Conservation (phyloP, 495 filamentous ascomycete species). For the Hypoxylon rickii region DNA sequence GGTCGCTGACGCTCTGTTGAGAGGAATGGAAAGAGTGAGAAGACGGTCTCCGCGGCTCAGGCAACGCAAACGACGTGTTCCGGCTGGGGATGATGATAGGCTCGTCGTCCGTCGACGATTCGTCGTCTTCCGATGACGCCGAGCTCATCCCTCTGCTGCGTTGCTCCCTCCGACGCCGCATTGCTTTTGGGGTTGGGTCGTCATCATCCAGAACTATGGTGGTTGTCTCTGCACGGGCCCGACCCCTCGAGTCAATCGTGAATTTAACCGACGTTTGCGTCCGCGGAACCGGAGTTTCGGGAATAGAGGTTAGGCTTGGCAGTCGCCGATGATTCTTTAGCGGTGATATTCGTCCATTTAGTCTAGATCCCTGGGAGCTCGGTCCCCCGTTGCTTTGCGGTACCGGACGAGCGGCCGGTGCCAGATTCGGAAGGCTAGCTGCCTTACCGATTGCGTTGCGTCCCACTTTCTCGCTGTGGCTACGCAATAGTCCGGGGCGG, state of each 20-base stretch:
- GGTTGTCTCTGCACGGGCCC: conserved; percentile 73
- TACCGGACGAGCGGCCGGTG: conserved; percentile 35
- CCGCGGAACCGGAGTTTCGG: conserved; percentile 48
- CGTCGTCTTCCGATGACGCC: conserved; percentile 51
- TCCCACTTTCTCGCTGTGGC: conserved; percentile 58
- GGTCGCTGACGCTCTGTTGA: conserved; percentile 51
- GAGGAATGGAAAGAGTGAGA: conserved; percentile 60
- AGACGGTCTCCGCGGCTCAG: conserved; percentile 53
- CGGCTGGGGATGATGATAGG: conserved; percentile 68
- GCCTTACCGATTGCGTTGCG: conserved; percentile 42
- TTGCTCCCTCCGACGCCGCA: conserved; percentile 27
- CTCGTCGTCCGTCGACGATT: conserved; percentile 67
- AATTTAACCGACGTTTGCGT: conserved; percentile 66
- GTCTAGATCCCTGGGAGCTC: conserved; percentile 41
- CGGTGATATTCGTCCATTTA: conserved; percentile 54
- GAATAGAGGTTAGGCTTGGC: conserved; percentile 55
- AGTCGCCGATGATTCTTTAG: conserved; percentile 53
- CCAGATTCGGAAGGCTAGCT: conserved; percentile 42
- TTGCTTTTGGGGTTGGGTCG: conserved; percentile 31
- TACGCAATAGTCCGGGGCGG: conserved; percentile 63
- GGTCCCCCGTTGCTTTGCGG: conserved; percentile 39
- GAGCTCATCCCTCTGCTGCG: conserved; percentile 31
- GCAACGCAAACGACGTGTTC: conserved; percentile 64
- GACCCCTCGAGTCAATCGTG: conserved; percentile 71
- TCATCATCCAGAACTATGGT: conserved; percentile 58